Evolutionary conservation across 2,329 filamentous ascomycete species (phyloP).

Genomic region (Hypoxylon sp.): DNA sequence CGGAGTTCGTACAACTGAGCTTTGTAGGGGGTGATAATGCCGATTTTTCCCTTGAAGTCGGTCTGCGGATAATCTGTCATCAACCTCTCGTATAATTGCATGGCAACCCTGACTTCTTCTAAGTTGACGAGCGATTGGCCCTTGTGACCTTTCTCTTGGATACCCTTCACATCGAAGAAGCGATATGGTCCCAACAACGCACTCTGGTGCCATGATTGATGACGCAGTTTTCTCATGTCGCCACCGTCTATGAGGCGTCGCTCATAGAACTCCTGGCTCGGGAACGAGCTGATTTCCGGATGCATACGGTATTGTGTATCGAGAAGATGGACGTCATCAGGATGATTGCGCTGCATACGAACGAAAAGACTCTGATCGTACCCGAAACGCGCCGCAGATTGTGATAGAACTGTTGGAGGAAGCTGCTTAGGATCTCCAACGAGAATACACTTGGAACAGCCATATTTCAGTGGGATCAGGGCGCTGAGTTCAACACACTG

Average conservation of each 20-base stretch:
- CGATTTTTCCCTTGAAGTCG: constrained; percentile 85
- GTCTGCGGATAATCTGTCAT: constrained; percentile 75
- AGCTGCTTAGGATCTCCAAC: constrained; percentile 98
- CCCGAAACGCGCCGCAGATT: constrained; percentile 89
- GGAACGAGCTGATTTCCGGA: constrained; percentile 92
- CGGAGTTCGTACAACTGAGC: constrained; percentile 88
- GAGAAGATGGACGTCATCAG: constrained; percentile 89
- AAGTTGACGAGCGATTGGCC: constrained; percentile 93
- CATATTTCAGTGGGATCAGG: constrained; percentile 96
- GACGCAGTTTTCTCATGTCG: constrained; percentile 81
- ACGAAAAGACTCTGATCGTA: constrained; percentile 99
- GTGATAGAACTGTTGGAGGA: constrained; percentile 94
- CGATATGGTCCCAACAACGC: constrained; percentile 89
- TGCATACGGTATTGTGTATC: constrained; percentile 99
- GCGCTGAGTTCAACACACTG: constrained; percentile 98
- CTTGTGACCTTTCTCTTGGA: constrained; percentile 82
- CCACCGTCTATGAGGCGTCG: constrained; percentile 85
- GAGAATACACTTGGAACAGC: constrained; percentile 94
- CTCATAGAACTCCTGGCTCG: constrained; percentile 93
- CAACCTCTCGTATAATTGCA: constrained; percentile 86
- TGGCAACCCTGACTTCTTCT: constrained; percentile 86
- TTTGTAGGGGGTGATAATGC: constrained; percentile 98
- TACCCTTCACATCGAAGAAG: constrained; percentile 95
- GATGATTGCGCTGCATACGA: constrained; percentile 94
- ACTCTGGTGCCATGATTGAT: constrained; percentile 87